These are phyloP conservation scores for Sporisorium reilianum DNA, from an alignment of 1,284 basidiomycete species.

Conservation along the genomic window DNA sequence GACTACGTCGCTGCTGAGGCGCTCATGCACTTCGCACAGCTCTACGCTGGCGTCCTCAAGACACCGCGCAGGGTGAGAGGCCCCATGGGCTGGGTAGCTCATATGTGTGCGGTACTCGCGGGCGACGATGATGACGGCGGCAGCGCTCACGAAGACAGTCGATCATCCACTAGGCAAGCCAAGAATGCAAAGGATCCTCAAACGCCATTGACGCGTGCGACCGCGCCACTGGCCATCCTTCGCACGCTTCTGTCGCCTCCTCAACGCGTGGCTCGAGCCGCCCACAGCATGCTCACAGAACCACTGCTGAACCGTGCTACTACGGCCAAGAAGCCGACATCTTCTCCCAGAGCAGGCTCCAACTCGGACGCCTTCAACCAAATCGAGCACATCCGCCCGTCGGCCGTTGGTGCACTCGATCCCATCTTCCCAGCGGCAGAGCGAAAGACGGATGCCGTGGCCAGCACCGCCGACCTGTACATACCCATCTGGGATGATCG, in stretches of 20 bases:
- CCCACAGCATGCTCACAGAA: conserved; percentile 53
- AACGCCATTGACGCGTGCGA: conserved; percentile 7
- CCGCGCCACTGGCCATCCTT: conserved; percentile 35
- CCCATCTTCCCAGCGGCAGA: conserved; percentile 56
- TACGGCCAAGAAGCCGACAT: conserved; percentile 6
- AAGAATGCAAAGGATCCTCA: not conserved
- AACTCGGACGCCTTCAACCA: conserved; percentile 31
- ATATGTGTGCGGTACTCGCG: conserved; percentile 57
- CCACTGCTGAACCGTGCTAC: conserved; percentile 46
- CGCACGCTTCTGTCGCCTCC: conserved; percentile 34
- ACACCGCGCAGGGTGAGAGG: conserved; percentile 62
- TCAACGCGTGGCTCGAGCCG: conserved; percentile 42
- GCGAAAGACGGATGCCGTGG: conserved; percentile 50
- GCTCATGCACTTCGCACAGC: conserved; percentile 67
- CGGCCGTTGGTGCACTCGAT: conserved; percentile 35
- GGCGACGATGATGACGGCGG: conserved; percentile 44
- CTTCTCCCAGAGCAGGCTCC: conserved; percentile 6
- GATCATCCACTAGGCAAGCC: not conserved
- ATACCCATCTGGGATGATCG: conserved; percentile 33
- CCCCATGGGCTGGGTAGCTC: conserved; percentile 64
- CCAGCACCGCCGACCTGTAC: conserved; percentile 46
- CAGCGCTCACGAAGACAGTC: conserved; percentile 5
- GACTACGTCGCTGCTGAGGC: conserved; percentile 66
- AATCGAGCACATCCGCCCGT: conserved; percentile 27
- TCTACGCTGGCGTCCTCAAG: conserved; percentile 62